Conservation (phyloP, 2,329 filamentous ascomycete species). For the Fusarium stilboides region DNA sequence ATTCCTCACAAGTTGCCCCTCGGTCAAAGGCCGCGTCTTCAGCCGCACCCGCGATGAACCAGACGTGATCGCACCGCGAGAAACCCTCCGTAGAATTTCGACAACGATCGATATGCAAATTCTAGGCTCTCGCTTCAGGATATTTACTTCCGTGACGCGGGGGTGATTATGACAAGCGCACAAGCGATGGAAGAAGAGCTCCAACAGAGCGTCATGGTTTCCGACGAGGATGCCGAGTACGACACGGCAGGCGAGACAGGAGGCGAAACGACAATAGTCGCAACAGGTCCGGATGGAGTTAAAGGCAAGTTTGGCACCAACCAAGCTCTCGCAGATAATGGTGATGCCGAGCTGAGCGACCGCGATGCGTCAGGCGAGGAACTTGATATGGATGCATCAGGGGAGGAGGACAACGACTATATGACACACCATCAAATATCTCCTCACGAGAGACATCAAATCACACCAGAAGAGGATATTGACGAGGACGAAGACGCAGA, state of each 20-base stretch:
- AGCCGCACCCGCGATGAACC: slow-evolving; percentile 44
- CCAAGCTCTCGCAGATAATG: slow-evolving; percentile 47
- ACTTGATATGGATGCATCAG: slow-evolving; percentile 61
- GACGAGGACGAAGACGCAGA: slow-evolving; percentile 56
- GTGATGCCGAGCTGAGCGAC: slow-evolving; percentile 57
- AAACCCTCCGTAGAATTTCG: slow-evolving; percentile 43
- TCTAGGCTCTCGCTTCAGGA: slow-evolving; percentile 27
- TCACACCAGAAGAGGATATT: slow-evolving; percentile 52
- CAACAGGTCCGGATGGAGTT: slow-evolving; percentile 29
- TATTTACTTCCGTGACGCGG: slow-evolving; percentile 45
- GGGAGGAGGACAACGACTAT: slow-evolving; percentile 59
- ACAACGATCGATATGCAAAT: slow-evolving; percentile 53
- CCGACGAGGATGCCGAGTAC: slow-evolving; percentile 66
- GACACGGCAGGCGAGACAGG: slow-evolving; percentile 54
- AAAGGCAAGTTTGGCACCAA: slow-evolving; percentile 1
- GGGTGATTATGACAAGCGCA: slow-evolving; percentile 63
- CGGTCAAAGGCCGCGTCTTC: slow-evolving; percentile 44
- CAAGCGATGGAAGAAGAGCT: slow-evolving; percentile 72
- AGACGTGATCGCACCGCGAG: slow-evolving; percentile 42
- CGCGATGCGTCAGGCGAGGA: slow-evolving; percentile 60
- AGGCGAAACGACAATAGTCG: slow-evolving; percentile 49
- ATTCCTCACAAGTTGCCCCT: slow-evolving; percentile 17
- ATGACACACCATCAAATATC: slow-evolving; percentile 49
- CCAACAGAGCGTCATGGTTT: slow-evolving; percentile 69
- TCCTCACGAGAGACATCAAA: slow-evolving; percentile 48